These are phyloP conservation scores for Phaeosphaeriaceae sp. DNA, from an alignment of 2,329 filamentous ascomycete species.

Conservation along the genomic window DNA sequence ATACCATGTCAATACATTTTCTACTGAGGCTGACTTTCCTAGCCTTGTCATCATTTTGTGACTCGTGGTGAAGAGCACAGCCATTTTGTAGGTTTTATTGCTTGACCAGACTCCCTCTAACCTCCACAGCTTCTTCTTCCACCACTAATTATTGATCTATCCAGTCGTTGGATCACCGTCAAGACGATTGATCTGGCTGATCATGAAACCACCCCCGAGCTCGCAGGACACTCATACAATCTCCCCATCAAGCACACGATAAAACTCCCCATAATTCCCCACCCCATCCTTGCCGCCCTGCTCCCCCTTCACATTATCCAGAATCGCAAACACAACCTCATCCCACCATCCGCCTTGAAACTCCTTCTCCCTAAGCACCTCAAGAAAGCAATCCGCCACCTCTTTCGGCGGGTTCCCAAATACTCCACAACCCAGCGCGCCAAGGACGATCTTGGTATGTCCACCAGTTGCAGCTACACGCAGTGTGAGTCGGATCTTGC, in stretches of 20 bases:
- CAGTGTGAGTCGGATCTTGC: constrained; percentile 69
- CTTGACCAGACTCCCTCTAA: neutral
- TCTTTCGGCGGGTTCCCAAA: constrained; percentile 69
- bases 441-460: constrained; percentile 69
- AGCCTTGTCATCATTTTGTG: no score
- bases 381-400: constrained; percentile 69
- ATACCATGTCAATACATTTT: constrained; percentile 27
- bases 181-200: neutral
- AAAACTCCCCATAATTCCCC: constrained; percentile 62
- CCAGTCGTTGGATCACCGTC: no score
- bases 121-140: neutral
- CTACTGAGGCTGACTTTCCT: neutral
- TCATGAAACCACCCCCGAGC: no score
- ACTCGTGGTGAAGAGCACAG: no score
- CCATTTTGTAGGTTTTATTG: no score
- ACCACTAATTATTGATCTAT: no score
- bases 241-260: constrained; percentile 32
- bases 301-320: constrained; percentile 47
- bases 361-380: constrained; percentile 68
- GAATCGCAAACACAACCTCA: constrained; percentile 70
- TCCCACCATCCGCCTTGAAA: constrained; percentile 72
- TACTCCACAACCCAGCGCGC: constrained; percentile 74
- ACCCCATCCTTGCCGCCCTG: constrained; percentile 44
- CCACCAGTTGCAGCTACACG: constrained; percentile 65
- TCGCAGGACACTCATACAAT: constrained; percentile 18